Evolutionary conservation across 2,329 filamentous ascomycete species (phyloP).

Genomic region (Aspergillus caelatus): DNA sequence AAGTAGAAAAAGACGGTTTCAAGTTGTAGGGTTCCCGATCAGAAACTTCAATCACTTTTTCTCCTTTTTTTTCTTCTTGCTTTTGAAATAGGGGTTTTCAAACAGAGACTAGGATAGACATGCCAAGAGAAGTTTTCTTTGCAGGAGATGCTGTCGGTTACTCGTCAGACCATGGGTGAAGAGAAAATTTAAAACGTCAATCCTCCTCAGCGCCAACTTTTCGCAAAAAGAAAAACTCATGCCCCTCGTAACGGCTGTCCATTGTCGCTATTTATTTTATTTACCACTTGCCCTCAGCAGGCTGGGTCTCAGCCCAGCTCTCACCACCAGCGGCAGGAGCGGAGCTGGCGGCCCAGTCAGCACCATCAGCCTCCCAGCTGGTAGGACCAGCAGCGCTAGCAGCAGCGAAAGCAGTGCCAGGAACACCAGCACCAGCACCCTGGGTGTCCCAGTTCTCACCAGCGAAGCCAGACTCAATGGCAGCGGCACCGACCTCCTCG

Average conservation of each 20-base stretch:
- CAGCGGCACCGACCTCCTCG: conserved; percentile 79
- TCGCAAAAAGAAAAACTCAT: conserved; percentile 25
- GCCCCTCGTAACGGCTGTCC: conserved; percentile 35
- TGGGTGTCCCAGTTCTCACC: conserved; percentile 81
- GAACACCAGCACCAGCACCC: conserved; percentile 63
- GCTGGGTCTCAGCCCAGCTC: conserved; percentile 45
- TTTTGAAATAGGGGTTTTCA: conserved; percentile 31
- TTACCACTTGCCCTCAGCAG: conserved; percentile 46
- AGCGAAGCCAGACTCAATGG: conserved; percentile 78
- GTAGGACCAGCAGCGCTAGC: conserved; percentile 70
- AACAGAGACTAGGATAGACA: conserved; percentile 45
- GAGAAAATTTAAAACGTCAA: conserved; percentile 7
- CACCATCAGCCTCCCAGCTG: conserved; percentile 63
- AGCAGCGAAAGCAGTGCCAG: conserved; percentile 67
- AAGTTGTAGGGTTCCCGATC: conserved; percentile 29
- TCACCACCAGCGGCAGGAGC: conserved; percentile 39
- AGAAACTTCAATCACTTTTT: conserved; percentile 34
- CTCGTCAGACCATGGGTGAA: conserved; percentile 5
- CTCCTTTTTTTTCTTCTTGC: conserved; percentile 37
- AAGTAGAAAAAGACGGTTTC: conserved; percentile 32
- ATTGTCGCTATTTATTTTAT: conserved; percentile 27
- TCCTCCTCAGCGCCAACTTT: conserved; percentile 28
- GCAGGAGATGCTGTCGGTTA: conserved; percentile 7
- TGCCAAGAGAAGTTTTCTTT: conserved; percentile 35
- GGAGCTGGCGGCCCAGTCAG: conserved; percentile 56